Percentiles rank a stretch among this genome's conserved stretches.
phyloP scores from a whole-genome alignment of 2,329 filamentous ascomycete species.

The Sarocladiaceae sp. region DNA sequence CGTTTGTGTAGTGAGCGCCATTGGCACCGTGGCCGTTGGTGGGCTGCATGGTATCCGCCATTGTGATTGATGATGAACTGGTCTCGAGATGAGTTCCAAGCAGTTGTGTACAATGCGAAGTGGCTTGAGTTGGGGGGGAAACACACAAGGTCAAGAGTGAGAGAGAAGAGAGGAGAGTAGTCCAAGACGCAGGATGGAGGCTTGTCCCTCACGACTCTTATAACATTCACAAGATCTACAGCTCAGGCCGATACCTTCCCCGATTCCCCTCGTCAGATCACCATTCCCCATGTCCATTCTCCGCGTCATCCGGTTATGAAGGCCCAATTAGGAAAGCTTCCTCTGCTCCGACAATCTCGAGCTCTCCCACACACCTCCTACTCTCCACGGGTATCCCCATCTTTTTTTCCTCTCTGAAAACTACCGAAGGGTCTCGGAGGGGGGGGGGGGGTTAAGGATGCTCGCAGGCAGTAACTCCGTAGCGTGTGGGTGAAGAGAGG shows the following conservation, averaged over 20 bases:
- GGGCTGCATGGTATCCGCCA: background rate
- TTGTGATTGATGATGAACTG: no score
- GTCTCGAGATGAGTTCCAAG: background rate
- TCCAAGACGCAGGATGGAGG: background rate
- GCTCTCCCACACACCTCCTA: background rate
- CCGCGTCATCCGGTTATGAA: slow-evolving; percentile 3
- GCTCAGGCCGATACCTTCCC: background rate
- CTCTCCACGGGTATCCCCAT: background rate
- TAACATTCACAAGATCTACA: background rate
- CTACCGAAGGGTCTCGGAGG: no score
- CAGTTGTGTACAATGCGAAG: no score
- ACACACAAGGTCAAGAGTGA: background rate
- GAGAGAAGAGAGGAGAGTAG: background rate
- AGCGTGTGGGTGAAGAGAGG: background rate
- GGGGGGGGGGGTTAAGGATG: no score
- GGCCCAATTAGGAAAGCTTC: background rate
- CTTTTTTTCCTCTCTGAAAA: background rate
- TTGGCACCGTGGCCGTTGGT: background rate
- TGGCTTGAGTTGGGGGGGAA: no score
- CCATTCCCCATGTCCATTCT: background rate
- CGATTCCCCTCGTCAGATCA: background rate
- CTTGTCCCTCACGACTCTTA: background rate
- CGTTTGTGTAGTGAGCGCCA: background rate
- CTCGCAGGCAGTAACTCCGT: background rate
- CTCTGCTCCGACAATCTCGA: background rate